Evolutionary conservation across 225 moss, liverwort and hornwort species (phyloP), one percentile per base, ranked within the genome.

Genomic region (Lunularia cruciata): DNA sequence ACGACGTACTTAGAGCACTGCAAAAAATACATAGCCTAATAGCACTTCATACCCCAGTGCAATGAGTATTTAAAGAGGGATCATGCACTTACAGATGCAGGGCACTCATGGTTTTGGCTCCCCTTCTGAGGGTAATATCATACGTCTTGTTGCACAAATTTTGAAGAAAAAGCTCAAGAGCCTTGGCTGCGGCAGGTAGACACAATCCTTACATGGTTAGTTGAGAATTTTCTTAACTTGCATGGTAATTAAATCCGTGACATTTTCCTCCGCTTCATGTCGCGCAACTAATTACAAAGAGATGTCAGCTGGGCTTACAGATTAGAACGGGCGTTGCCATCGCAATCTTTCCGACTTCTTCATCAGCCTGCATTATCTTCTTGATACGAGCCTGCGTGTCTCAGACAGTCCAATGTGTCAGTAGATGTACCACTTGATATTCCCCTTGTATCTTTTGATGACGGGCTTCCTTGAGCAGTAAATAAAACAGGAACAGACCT

Each of bases 361-460:
- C 98, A 74, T 98, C 98, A 60, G 98, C 93, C 83, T 98, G 98
- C 98, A 98, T 98, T 34, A 98, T 98, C 81, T 98, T 93, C 55
- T 98, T 98, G 81, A 98, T 98, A 76, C 98, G 93, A 34, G 98
- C 98, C 96, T 96, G 87, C 47, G 37, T 64, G 15, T 3, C 15
- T 19, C 15, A 43, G 13, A 13, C 25, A 63, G 22, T 26, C 23
- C 25, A 25, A 14, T 0, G 23, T 40, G 14, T 10, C 6, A 13
- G 38, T 2, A 59, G 19, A 40, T 5, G 39, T 10, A 59, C 19
- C 22, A 26, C 3, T 23, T n/a, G n/a, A n/a, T n/a, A n/a, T n/a
- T n/a, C n/a, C n/a, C n/a, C n/a, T n/a, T n/a, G n/a, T n/a, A n/a
- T n/a, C n/a, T n/a, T n/a, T n/a, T n/a, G n/a, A n/a, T n/a, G n/a